These are phyloP conservation scores for Exserohilum turcica DNA, from an alignment of 2,329 filamentous ascomycete species.

Conservation along the genomic window DNA sequence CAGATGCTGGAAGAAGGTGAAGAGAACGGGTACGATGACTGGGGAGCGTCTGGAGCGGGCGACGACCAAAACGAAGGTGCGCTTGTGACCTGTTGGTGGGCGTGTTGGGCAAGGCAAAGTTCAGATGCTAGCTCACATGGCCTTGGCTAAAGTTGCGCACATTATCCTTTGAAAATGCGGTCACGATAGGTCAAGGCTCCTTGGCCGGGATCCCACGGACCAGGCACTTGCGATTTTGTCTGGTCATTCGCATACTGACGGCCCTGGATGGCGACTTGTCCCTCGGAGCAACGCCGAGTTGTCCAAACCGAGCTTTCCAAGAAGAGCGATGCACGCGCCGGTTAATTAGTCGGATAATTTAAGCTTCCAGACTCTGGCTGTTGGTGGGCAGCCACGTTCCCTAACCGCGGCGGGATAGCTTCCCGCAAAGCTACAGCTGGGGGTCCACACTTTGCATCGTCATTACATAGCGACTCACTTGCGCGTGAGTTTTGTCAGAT, in stretches of 20 bases:
- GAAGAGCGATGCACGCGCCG: constrained; percentile 32
- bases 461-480: constrained; percentile 24
- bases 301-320: constrained; percentile 21
- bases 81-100: constrained; percentile 72
- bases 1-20: constrained; percentile 64
- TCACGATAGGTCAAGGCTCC: neutral
- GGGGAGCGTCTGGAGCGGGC: constrained; percentile 57
- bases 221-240: constrained; percentile 1
- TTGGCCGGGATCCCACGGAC: constrained; percentile 10
- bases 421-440: constrained; percentile 32
- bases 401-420: constrained; percentile 35
- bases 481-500: constrained; percentile 24
- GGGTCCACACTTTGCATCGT: constrained; percentile 34
- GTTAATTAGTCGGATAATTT: constrained; percentile 45
- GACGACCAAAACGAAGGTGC: constrained; percentile 54
- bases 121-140: constrained; percentile 14
- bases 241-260: constrained; percentile 23
- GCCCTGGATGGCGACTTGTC: constrained; percentile 23
- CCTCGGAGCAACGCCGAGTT: constrained; percentile 28
- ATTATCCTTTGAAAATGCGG: constrained; percentile 9
- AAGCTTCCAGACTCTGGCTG: constrained; percentile 26
- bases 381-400: constrained; percentile 27
- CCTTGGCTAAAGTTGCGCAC: constrained; percentile 16
- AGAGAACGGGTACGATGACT: constrained; percentile 74
- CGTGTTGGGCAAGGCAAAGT: constrained; percentile 58